phyloP scores from a whole-genome alignment of 192 early-diverging fungal genomes.

The Backusella liffmaniae region DNA sequence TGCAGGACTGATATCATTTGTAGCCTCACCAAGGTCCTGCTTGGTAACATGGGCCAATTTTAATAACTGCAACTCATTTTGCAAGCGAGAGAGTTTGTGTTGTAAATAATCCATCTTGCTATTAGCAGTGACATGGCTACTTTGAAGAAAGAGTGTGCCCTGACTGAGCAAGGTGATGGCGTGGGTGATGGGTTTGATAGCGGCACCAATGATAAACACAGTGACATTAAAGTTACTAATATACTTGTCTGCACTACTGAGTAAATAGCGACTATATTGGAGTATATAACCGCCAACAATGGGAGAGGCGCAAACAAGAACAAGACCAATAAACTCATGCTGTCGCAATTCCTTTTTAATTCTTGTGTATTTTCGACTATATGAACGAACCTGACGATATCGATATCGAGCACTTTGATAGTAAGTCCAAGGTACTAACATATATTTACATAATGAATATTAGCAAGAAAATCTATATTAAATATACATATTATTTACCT shows the following conservation, averaged over 20 bases:
- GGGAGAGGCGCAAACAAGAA: slow-evolving; percentile 49
- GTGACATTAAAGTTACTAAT: slow-evolving; percentile 54
- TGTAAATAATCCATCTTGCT: slow-evolving; percentile 47
- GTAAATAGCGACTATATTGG: slow-evolving; percentile 49
- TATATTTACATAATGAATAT: not conserved
- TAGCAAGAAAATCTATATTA: too few species aligned
- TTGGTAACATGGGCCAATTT: slow-evolving; percentile 54
- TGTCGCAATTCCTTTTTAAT: slow-evolving; percentile 46
- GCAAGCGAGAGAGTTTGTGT: slow-evolving; percentile 41
- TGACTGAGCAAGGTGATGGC: slow-evolving; percentile 46
- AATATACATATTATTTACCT: slow-evolving; percentile 36
- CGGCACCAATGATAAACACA: slow-evolving; percentile 56
- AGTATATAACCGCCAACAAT: slow-evolving; percentile 53
- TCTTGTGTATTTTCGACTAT: slow-evolving; percentile 11
- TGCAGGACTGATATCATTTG: slow-evolving; percentile 47
- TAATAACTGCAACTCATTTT: slow-evolving; percentile 49
- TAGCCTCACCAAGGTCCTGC: slow-evolving; percentile 45
- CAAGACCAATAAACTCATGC: slow-evolving; percentile 48
- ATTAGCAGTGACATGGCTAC: slow-evolving; percentile 40
- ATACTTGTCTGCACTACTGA: slow-evolving; percentile 53
- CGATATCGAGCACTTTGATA: slow-evolving; percentile 55
- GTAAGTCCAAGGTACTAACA: slow-evolving; percentile 56
- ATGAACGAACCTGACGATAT: slow-evolving; percentile 18
- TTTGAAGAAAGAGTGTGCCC: slow-evolving; percentile 52
- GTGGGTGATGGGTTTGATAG: slow-evolving; percentile 52